A percentile compares a stretch with the other conserved stretches of the same genome.
Evolutionary conservation across 2,329 filamentous ascomycete genomes (phyloP).

Genomic region (Emergomyces orientalis): DNA sequence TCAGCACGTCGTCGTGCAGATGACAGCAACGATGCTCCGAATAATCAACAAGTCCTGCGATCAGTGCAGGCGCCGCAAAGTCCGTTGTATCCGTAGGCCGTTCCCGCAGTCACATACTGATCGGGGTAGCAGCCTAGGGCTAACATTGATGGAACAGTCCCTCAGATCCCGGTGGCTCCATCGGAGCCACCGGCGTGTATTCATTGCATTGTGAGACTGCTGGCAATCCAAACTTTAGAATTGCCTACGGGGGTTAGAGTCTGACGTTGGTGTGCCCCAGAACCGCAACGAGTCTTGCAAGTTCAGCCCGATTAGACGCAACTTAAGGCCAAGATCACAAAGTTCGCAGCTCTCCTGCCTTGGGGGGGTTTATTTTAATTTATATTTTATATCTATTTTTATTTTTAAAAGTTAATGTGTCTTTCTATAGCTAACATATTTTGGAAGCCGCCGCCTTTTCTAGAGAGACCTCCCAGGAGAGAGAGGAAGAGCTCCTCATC

Average conservation of each 20-base stretch:
- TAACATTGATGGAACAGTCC: neutral
- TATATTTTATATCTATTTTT: no score
- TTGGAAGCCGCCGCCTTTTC: neutral
- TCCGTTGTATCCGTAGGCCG: neutral
- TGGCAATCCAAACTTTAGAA: neutral
- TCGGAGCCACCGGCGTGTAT: neutral
- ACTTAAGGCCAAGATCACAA: neutral
- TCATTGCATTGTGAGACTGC: neutral
- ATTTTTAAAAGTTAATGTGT: neutral
- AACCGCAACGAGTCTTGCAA: neutral
- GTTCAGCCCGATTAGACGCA: neutral
- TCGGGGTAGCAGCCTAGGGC: neutral
- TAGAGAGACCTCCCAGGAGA: neutral
- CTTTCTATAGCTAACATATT: neutral
- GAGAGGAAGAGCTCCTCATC: neutral
- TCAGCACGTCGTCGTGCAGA: neutral
- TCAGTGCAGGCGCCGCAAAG: neutral
- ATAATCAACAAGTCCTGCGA: neutral
- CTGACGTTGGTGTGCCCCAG: neutral
- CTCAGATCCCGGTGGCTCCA: neutral
- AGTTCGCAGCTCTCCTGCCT: neutral
- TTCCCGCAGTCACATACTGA: neutral
- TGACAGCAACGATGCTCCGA: neutral
- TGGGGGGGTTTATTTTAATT: neutral
- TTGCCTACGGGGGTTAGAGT: neutral